phyloP scores from a whole-genome alignment of 352 stramenopile genomes.

The Phytopythium vexans region DNA sequence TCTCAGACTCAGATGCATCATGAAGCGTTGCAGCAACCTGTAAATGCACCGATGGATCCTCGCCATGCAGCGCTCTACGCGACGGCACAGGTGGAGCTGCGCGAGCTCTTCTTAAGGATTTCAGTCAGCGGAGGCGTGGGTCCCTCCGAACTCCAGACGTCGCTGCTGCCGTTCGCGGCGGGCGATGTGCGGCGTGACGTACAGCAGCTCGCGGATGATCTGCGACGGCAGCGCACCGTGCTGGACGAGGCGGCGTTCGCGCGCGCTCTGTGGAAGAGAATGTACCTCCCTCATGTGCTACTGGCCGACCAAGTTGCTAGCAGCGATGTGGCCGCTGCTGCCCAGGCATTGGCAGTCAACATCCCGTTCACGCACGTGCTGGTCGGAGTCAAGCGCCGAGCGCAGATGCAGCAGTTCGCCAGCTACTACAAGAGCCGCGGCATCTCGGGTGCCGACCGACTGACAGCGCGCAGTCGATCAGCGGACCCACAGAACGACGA shows the following conservation, averaged over 20 bases:
- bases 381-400: conserved; percentile 62
- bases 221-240: conserved; percentile 30
- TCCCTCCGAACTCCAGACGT: conserved; percentile 33
- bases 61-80: conserved; percentile 36
- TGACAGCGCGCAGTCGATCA: conserved; percentile 12
- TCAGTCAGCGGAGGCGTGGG: conserved; percentile 45
- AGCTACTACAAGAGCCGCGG: conserved; percentile 64
- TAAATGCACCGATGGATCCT: conserved; percentile 35
- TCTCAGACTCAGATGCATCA: too few species aligned
- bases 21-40: too few species aligned
- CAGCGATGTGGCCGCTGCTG: not conserved
- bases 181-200: conserved; percentile 55
- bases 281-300: conserved; percentile 52
- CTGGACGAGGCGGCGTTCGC: conserved; percentile 66
- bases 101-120: conserved; percentile 58
- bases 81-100: conserved; percentile 47
- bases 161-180: conserved; percentile 53
- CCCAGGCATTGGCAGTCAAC: conserved; percentile 28
- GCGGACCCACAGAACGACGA: too few species aligned
- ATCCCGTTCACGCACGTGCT: conserved; percentile 66
- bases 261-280: conserved; percentile 57
- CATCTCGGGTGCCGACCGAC: conserved; percentile 53
- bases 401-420: conserved; percentile 65
- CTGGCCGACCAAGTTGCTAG: conserved; percentile 18
- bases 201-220: conserved; percentile 47